Evolutionary conservation across 371 early-diverging fungal species (phyloP), one percentile per base, ranked within the genome.

Genomic region (Mucor mucedo): DNA sequence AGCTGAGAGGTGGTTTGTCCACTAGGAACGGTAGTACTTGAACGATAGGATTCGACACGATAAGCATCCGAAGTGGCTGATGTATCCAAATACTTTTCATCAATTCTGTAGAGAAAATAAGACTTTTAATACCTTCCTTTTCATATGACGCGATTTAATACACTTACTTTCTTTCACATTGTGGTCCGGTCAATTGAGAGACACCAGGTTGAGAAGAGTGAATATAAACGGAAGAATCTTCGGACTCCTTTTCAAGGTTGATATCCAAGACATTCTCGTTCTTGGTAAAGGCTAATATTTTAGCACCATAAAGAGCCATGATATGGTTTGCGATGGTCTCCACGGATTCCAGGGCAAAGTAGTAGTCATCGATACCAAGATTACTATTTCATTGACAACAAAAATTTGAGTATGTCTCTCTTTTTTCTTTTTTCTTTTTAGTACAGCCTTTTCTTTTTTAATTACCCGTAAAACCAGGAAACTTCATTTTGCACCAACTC

Each of bases 321-420:
- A 98, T 94, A 82, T 98, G 98, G 72, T 93, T 90, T 47, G 96
- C 98, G 65, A 98, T 95, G 38, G 93, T 89, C 56, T 94, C 94
- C 47, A 94, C 90, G 21, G 84, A 82, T 81, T 98, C 98, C 41
- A 91, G 81, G 73, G 89, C 87, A 82, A 98, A 98, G 87, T 98
- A 98, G 87, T 91, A 89, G 85, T 98, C 98, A 75, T 98, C 98
- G 68, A 98, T 96, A 65, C 98, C 98, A 39, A 98, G 89, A 75
- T 96, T 93, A 33, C 94, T 93, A 76, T 21, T 21, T 1, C 21
- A 21, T 29, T 16, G 27, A 39, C 42, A 45, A 14, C 38, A 54
- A 49, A 16, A 49, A 21, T 21, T 21, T 21, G 21, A 21, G 21
- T 21, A 21, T 21, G 0, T 21, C 21, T 21, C 21, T 21, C 21